Evolutionary conservation across 495 filamentous ascomycete genomes (phyloP), one percentile per base, ranked within the genome.

Genomic region (Tuber borchii): DNA sequence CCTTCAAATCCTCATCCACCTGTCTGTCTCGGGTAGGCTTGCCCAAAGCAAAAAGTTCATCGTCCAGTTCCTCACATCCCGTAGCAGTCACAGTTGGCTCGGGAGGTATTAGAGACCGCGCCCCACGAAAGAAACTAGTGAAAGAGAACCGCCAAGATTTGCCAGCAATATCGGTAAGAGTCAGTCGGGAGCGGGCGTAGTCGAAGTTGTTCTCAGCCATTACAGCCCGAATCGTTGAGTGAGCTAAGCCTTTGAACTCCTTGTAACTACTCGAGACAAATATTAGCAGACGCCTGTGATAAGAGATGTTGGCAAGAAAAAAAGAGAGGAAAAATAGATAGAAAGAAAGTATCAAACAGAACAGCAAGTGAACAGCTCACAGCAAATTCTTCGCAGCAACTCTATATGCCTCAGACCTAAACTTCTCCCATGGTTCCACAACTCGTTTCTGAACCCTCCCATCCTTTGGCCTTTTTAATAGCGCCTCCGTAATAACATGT

Each of bases 141-240:
- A 99, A 86, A 37, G 91, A 91, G 76, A 91, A 93, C 16, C 93
- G 89, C 95, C 95, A 99, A 34, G 93, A 95, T 82, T 90, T 93
- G 39, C 89, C 87, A 42, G 91, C 90, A 3, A 97, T 83, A n/a
- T 88, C 87, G 40, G 90, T 89, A 20, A 99, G 88, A 0, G 89
- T 92, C 51, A 89, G 89, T 45, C 94, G 87, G 5, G 93, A 90
- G n/a, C 90, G 88, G 6, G 89, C 87, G 81, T 98, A 98, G 44
- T 90, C 93, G 83, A 91, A 92, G 83, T 99, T 99, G 79, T 88
- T 88, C 83, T 99, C 95, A 37, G 94, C 95, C 70, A 99, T 87
- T 2, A 99, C 94, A 12, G 91, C 94, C 61, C 92, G 90, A 78
- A 98, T 90, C 5, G 93, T 89, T 69, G 93, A 94, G 73, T 88